These are phyloP conservation scores for Lagerstroemia fauriei DNA, from an alignment of 441 rosid genomes.

Conservation along the genomic window DNA sequence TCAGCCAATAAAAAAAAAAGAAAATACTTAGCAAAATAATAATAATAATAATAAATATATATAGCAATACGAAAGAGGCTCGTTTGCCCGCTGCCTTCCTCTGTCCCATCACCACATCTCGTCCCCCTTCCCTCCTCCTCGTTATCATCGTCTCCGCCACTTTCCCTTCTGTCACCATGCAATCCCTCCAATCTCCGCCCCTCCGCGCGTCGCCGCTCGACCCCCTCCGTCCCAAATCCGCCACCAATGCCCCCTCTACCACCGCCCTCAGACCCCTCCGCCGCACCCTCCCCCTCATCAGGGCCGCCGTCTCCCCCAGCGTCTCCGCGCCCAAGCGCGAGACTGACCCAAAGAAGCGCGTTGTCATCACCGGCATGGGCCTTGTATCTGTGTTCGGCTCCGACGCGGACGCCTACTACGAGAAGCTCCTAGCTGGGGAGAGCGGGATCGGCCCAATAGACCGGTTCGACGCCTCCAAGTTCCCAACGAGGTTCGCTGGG, in stretches of 20 bases:
- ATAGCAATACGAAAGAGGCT: background rate
- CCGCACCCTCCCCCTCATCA: conserved; percentile 46
- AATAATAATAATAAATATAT: too few relatives aligned
- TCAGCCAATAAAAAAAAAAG: too few relatives aligned
- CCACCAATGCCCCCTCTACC: conserved; percentile 37
- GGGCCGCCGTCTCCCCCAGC: conserved; percentile 45
- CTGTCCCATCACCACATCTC: background rate
- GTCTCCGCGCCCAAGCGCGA: conserved; percentile 81
- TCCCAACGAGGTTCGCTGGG: conserved; percentile 90
- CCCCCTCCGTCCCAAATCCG: conserved; percentile 44
- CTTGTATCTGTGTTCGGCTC: conserved; percentile 90
- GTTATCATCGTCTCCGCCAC: conserved; percentile 14
- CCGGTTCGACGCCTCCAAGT: conserved; percentile 89
- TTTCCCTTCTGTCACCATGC: conserved; percentile 46
- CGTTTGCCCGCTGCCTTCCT: background rate
- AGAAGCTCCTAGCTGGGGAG: conserved; percentile 74
- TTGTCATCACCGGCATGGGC: conserved; percentile 91
- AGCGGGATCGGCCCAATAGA: conserved; percentile 87
- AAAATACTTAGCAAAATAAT: too few relatives aligned
- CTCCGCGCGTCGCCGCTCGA: conserved; percentile 58
- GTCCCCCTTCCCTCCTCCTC: background rate
- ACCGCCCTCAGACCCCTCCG: conserved; percentile 24
- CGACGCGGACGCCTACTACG: conserved; percentile 79
- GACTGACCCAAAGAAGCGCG: conserved; percentile 89
- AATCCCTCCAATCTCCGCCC: conserved; percentile 60